These are phyloP conservation scores for Apiospora saccharicola DNA, from an alignment of 2,329 filamentous ascomycete genomes.

Conservation along the genomic window DNA sequence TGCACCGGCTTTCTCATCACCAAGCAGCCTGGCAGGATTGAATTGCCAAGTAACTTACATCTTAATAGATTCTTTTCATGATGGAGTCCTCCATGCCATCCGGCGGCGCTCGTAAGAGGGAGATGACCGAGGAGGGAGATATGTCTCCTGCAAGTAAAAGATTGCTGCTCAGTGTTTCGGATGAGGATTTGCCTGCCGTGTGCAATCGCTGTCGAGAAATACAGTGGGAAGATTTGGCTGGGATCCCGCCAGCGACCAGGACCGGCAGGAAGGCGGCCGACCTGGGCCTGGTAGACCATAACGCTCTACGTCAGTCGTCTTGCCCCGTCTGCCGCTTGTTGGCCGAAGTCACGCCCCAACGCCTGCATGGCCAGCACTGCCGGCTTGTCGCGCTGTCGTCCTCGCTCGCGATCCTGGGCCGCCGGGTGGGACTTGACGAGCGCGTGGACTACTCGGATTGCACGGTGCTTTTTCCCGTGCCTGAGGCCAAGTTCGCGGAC, in stretches of 20 bases:
- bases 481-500: constrained; percentile 4
- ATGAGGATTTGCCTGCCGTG: neutral
- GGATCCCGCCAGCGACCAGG: neutral
- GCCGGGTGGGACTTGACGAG: neutral
- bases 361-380: neutral
- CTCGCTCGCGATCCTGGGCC: neutral
- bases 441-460: constrained; percentile 8
- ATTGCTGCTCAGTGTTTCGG: neutral
- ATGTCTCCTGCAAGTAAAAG: neutral
- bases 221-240: constrained; percentile 1
- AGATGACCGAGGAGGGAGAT: neutral
- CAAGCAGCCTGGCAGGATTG: neutral
- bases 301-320: neutral
- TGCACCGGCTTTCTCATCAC: neutral
- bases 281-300: neutral
- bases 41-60: neutral
- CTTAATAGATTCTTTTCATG: neutral
- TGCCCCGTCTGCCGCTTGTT: neutral
- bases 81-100: neutral
- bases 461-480: constrained; percentile 14
- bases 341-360: neutral
- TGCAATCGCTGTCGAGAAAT: constrained; percentile 9
- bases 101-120: neutral
- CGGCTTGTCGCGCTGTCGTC: constrained; percentile 12
- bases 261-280: neutral